Percentiles rank a stretch among this genome's conserved stretches.
phyloP scores from a whole-genome alignment of 1,139 yeast genomes.

The Debaryomyces coudertii region DNA sequence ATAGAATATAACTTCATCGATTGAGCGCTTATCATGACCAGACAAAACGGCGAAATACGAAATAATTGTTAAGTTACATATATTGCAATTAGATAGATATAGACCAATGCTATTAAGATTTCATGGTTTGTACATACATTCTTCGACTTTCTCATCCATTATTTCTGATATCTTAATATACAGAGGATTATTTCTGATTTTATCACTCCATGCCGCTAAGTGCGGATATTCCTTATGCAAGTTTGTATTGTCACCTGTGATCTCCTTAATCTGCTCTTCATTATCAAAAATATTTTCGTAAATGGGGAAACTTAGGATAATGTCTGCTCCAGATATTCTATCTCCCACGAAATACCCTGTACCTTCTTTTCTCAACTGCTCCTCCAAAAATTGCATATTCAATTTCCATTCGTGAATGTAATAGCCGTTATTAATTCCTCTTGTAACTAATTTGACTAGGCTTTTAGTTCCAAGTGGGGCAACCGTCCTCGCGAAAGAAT shows the following conservation, averaged over 20 bases:
- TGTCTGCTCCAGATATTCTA: slow-evolving; percentile 61
- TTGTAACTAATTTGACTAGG: slow-evolving; percentile 42
- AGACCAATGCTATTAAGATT: background rate
- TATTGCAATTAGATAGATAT: background rate
- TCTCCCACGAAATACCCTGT: slow-evolving; percentile 59
- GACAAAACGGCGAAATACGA: background rate
- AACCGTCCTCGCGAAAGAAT: slow-evolving; percentile 38
- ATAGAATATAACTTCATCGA: background rate
- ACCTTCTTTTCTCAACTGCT: slow-evolving; percentile 38
- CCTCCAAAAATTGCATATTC: slow-evolving; percentile 47
- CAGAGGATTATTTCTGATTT: slow-evolving; percentile 34
- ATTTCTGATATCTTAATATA: slow-evolving; percentile 30
- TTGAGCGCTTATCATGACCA: background rate
- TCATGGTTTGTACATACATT: background rate
- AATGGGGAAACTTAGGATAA: slow-evolving; percentile 51
- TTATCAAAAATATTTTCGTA: slow-evolving; percentile 48
- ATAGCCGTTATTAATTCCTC: slow-evolving; percentile 46
- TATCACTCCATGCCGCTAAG: slow-evolving; percentile 43
- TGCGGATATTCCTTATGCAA: slow-evolving; percentile 34
- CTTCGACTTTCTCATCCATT: slow-evolving; percentile 33
- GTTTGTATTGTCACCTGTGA: slow-evolving; percentile 38
- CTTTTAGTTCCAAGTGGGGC: slow-evolving; percentile 54
- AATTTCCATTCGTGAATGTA: slow-evolving; percentile 46
- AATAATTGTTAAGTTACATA: background rate
- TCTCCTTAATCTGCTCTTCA: slow-evolving; percentile 37